phyloP scores from a whole-genome alignment of 169 alveolate species.

The Cytauxzoon felis region DNA sequence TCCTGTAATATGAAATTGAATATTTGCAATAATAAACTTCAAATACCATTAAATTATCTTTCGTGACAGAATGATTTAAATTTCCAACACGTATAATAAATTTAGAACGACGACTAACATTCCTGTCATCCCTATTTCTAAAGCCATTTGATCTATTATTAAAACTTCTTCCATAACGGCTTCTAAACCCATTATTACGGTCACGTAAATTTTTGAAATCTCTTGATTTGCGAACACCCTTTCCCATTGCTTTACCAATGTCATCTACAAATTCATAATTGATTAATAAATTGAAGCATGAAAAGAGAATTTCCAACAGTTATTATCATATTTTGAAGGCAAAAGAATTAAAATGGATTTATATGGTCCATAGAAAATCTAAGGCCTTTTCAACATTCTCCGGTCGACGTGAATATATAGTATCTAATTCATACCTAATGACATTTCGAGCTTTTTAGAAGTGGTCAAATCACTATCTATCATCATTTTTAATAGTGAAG shows the following conservation, averaged over 20 bases:
- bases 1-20: constrained; percentile 18
- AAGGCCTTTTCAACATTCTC: too few relatives aligned
- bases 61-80: constrained; percentile 48
- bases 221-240: background rate
- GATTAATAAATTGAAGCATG: too few relatives aligned
- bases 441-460: constrained; percentile 27
- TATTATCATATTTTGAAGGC: too few relatives aligned
- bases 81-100: constrained; percentile 49
- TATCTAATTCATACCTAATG: constrained; percentile 6
- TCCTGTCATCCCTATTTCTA: too few relatives aligned
- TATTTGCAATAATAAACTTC: too few relatives aligned
- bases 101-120: constrained; percentile 11
- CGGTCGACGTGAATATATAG: too few relatives aligned
- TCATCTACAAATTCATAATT: constrained; percentile 10
- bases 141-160: background rate
- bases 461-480: background rate
- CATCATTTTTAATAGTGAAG: constrained; percentile 4
- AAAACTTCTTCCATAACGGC: constrained; percentile 5
- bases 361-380: too few relatives aligned
- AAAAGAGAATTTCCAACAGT: too few relatives aligned
- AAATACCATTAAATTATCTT: constrained; percentile 47
- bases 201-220: background rate
- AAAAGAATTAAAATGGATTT: too few relatives aligned
- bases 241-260: constrained; percentile 10
- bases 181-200: background rate